These are phyloP conservation scores for Penicillium sumatraense DNA, from an alignment of 2,329 filamentous ascomycete genomes.

Conservation along the genomic window DNA sequence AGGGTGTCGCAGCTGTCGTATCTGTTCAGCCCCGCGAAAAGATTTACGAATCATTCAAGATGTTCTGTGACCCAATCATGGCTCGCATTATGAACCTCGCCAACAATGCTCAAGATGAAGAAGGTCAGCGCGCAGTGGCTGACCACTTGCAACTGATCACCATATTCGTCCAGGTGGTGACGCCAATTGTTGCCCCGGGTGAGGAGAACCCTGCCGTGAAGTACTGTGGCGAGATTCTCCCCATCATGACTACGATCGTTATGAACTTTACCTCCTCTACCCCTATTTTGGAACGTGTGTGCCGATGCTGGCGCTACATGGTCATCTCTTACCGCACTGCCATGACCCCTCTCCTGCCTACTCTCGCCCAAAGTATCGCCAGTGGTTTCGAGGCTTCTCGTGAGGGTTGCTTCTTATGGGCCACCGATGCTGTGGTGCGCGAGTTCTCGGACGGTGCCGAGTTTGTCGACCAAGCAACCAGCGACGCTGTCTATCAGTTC, in stretches of 20 bases:
- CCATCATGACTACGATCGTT: slow-evolving; percentile 81
- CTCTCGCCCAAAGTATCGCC: slow-evolving; percentile 86
- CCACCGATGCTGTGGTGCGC: slow-evolving; percentile 88
- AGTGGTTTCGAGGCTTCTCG: slow-evolving; percentile 81
- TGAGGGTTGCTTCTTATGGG: slow-evolving; percentile 99
- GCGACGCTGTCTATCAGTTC: slow-evolving; percentile 87
- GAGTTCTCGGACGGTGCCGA: slow-evolving; percentile 94
- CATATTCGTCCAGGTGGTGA: slow-evolving; percentile 78
- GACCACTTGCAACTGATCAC: slow-evolving; percentile 93
- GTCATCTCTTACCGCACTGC: slow-evolving; percentile 91
- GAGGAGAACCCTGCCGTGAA: slow-evolving; percentile 88
- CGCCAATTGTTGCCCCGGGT: slow-evolving; percentile 72
- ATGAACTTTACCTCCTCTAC: slow-evolving; percentile 84
- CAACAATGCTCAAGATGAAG: slow-evolving; percentile 79
- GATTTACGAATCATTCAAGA: slow-evolving; percentile 82
- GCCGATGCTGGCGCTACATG: slow-evolving; percentile 96
- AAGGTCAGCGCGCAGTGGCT: slow-evolving; percentile 84
- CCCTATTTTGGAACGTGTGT: slow-evolving; percentile 91
- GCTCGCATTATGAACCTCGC: slow-evolving; percentile 84
- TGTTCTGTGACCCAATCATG: slow-evolving; percentile 91
- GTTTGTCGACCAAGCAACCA: slow-evolving; percentile 78
- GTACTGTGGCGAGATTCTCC: slow-evolving; percentile 94
- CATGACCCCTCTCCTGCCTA: slow-evolving; percentile 81
- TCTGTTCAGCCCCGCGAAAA: slow-evolving; percentile 81
- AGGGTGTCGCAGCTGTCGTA: slow-evolving; percentile 91